Conservation (phyloP, 2,329 filamentous ascomycete species). For the Hirsutella minnesotensis region DNA sequence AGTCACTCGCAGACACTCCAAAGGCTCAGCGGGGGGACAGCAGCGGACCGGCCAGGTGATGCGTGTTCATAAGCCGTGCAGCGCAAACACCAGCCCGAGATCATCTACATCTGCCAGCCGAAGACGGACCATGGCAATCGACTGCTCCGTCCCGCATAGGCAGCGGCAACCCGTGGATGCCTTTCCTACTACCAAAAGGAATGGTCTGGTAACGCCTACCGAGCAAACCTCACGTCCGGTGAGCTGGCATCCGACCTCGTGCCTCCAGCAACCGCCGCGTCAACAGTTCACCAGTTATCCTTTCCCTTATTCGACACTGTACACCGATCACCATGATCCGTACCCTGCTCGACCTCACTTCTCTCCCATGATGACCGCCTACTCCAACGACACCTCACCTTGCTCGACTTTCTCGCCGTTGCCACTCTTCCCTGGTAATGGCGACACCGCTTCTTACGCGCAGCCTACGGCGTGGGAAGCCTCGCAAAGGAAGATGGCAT, state of each 20-base stretch:
- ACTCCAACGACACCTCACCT: conserved; percentile 48
- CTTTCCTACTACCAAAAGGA: conserved; percentile 5
- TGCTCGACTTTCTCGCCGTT: conserved; percentile 41
- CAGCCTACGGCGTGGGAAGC: conserved; percentile 25
- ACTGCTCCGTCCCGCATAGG: conserved; percentile 31
- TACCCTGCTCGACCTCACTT: conserved; percentile 29
- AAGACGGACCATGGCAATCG: conserved; percentile 45
- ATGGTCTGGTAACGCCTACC: neutral
- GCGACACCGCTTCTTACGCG: conserved; percentile 25
- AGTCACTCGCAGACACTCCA: conserved; percentile 33
- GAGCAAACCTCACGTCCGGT: conserved; percentile 20
- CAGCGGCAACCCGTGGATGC: conserved; percentile 34
- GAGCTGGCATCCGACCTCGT: conserved; percentile 64
- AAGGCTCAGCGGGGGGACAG: conserved; percentile 33
- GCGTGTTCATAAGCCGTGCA: conserved; percentile 53
- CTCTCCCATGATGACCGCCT: conserved; percentile 40
- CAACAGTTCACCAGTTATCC: conserved; percentile 26
- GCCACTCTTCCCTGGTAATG: conserved; percentile 27
- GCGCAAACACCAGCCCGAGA: conserved; percentile 58
- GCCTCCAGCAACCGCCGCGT: conserved; percentile 26
- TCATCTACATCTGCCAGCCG: conserved; percentile 34
- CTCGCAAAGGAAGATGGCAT: conserved; percentile 16
- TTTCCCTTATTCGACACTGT: conserved; percentile 22
- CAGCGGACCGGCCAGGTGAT: conserved; percentile 38
- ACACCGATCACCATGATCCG: conserved; percentile 28